Base-by-base conservation (phyloP, 768 basidiomycete species). In the Tremella yokohamensis region DNA sequence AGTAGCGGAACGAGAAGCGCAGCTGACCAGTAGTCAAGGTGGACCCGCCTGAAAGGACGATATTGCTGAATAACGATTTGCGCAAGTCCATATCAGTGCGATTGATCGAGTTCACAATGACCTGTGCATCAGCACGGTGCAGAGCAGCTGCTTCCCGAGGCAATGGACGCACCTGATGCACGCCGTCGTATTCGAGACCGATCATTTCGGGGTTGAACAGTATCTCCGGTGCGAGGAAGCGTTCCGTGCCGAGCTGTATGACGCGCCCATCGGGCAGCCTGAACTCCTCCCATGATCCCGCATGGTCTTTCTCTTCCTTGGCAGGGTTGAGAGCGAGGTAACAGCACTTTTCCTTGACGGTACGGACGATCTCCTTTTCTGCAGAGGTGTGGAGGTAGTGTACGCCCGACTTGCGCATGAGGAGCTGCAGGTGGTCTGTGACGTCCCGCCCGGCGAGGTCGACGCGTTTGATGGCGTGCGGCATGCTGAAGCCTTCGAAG, bases 401-500 rank as follows among this genome's bases (percentile, higher is more conserved):
- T 11, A 34, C 29, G 0, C 96, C 96, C 0, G 89, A 83, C 78
- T 98, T 97, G 52, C 96, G 87, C 40, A 99, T 82, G 20, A 98
- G 83, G 3, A 98, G 79, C 75, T 98, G 96, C 18, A 99, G 84
- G 73, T 98, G 86, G 70, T 99, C 92, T 26, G 96, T 98, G 44
- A 99, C 89, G 73, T 98, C 94, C 77, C 93, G 83, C 76, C 96
- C 96, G 38, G 96, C 96, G 15, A 99, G 85, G 74, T 99, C 96
- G 45, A 99, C 88, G 66, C 96, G 83, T 40, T 91, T 85, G 64
- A 98, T 93, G 40, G 96, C 94, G 75, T 98, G 93, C 42, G 93
- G 92, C 90, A 98, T 97, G 6, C 91, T 93, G 80, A 98, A 98
- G 0, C 96, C 96, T 72, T 99, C 96, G 70, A 93, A 99, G 16